Conservation (phyloP, 192 early-diverging fungal species). For the Linnemannia exigua region DNA sequence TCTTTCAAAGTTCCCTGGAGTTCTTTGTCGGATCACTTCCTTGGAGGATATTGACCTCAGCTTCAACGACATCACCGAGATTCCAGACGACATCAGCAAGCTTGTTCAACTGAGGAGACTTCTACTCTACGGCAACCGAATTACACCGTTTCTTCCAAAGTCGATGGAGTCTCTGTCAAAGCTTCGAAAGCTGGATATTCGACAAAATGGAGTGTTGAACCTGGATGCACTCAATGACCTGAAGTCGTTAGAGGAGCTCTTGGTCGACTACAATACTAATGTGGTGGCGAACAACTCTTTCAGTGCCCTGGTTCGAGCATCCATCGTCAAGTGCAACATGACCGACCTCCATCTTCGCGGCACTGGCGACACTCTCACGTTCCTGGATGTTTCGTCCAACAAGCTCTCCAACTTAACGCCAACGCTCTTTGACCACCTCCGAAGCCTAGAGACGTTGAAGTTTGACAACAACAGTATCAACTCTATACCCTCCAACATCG, state of each 20-base stretch:
- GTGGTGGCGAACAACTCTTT: slow-evolving; percentile 74
- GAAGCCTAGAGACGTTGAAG: slow-evolving; percentile 69
- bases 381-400: slow-evolving; percentile 76
- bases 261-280: slow-evolving; percentile 82
- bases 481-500: slow-evolving; percentile 72
- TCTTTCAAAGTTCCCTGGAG: slow-evolving; percentile 76
- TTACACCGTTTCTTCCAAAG: slow-evolving; percentile 78
- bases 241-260: slow-evolving; percentile 72
- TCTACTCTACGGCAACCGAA: slow-evolving; percentile 81
- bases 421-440: slow-evolving; percentile 71
- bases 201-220: slow-evolving; percentile 84
- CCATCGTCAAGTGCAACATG: slow-evolving; percentile 79
- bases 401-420: slow-evolving; percentile 79
- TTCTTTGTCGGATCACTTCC: slow-evolving; percentile 70
- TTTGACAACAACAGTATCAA: slow-evolving; percentile 82
- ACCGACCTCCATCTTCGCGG: slow-evolving; percentile 74
- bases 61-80: slow-evolving; percentile 81
- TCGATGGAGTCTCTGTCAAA: slow-evolving; percentile 67
- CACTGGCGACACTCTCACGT: slow-evolving; percentile 50
- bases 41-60: slow-evolving; percentile 83
- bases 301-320: slow-evolving; percentile 67
- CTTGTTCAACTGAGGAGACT: slow-evolving; percentile 72
- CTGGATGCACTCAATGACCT: slow-evolving; percentile 69
- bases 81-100: slow-evolving; percentile 80
- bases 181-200: slow-evolving; percentile 84